Evolutionary conservation across 495 filamentous ascomycete species (phyloP), one percentile per base, ranked within the genome.

Genomic region (Penicillium mononematosum): DNA sequence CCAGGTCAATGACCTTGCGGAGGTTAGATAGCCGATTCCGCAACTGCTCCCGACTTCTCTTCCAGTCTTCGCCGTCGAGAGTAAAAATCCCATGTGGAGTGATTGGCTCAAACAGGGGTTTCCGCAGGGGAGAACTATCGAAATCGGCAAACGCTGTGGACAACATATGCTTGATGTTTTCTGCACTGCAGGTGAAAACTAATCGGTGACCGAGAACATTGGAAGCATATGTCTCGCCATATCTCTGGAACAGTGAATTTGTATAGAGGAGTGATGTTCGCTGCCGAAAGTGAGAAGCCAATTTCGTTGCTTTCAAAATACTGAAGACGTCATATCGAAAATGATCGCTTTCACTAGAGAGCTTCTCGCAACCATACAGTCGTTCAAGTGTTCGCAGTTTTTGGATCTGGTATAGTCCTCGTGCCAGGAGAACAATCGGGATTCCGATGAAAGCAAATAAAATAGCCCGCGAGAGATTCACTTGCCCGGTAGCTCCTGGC

Each of bases 11-110:
- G 32, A 46, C 43, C 43, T 47, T 34, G 22, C 59, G 59, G 8
- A 55, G 51, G 36, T 59, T 59, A 14, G 59, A 56, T 25, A 65
- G 36, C 24, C 24, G 55, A 44, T 19, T 59, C 7, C 56, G 56
- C 41, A 62, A 43, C 24, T 56, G 38, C 8, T 55, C 53, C 17
- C 62, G 55, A 20, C 34, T 50, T 36, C 16, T 44, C 34, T 56
- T 62, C 62, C 62, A 65, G 19, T 50, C 41, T 29, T 39, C 19
- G 11, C 59, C 62, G 36, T 65, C 62, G 22, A 62, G 43, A 11
- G 59, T 58, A 25, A 62, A 62, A 43, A 65, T 65, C 1, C 62
- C 62, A 53, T 59, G 62, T n/a, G 58, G 58, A 6, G 62, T 62
- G 43, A 62, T 58, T 10, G 49, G 42, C 27, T 47, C 36, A 29